Base-by-base conservation (phyloP, 108 stramenopile species). In the Ochromonas danica region DNA sequence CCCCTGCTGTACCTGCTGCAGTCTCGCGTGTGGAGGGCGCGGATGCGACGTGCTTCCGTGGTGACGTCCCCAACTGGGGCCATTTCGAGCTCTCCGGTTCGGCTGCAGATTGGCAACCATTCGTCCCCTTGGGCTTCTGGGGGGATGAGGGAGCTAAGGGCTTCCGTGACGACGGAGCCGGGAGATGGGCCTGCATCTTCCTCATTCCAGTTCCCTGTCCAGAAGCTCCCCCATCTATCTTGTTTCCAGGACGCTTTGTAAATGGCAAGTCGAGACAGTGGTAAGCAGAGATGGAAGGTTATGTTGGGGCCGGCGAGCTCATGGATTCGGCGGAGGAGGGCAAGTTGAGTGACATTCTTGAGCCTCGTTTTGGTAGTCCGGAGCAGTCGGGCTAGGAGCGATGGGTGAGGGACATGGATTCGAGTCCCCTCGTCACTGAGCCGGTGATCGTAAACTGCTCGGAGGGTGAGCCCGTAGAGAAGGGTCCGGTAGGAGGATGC, bases 281-380 rank as follows among this genome's bases (percentile, higher is more conserved):
- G 51, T 57, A 57, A 57, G 51, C 51, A 57, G 51, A 57, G 51
- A 57, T 57, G 51, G 22, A 57, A 57, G 51, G 51, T 57, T 57
- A 57, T 57, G 51, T 57, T 57, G 51, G 51, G 51, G 51, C 51
- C 51, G 51, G 51, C 51, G 51, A 57, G 51, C 51, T 57, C 51
- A 57, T 57, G 51, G 51, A 57, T 57, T 57, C 51, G 51, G 51
- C 51, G 51, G 51, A 57, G 51, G 51, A 57, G 51, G 51, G 51
- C 51, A 57, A 57, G 51, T 57, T 57, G 51, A 57, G 51, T 57
- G 51, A 57, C 51, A 57, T 57, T 57, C 51, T 57, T 57, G 51
- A 57, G 51, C 51, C 51, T 57, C 51, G 51, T 57, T 57, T 57
- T 57, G 51, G 51, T 57, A 57, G 51, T 57, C 51, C 51, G 51